phyloP scores from a whole-genome alignment of 2,329 filamentous ascomycete species.

The Penicillium sumatraense region DNA sequence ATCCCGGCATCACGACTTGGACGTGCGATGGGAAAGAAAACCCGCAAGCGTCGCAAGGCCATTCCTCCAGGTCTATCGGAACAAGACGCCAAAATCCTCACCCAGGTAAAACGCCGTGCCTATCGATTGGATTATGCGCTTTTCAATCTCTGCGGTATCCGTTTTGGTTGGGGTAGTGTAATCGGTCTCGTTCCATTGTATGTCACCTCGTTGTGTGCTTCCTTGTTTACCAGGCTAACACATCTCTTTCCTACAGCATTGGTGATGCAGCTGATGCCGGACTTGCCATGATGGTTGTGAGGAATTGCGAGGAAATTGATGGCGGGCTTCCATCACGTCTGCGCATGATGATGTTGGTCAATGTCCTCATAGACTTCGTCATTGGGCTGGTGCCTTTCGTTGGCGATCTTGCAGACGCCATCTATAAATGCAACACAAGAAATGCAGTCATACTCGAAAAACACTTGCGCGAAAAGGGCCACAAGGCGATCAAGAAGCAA shows the following conservation, averaged over 20 bases:
- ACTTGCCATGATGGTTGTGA: slow-evolving; percentile 76
- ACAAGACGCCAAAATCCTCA: slow-evolving; percentile 81
- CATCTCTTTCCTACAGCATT: slow-evolving; percentile 52
- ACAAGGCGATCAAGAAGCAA: slow-evolving; percentile 34
- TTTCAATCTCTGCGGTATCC: slow-evolving; percentile 78
- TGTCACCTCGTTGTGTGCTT: slow-evolving; percentile 46
- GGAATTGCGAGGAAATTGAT: slow-evolving; percentile 73
- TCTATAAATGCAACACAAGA: slow-evolving; percentile 54
- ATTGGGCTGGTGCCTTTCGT: slow-evolving; percentile 58
- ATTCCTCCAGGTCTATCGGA: slow-evolving; percentile 80
- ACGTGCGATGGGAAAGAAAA: slow-evolving; percentile 69
- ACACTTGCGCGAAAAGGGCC: slow-evolving; percentile 47
- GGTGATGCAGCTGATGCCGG: slow-evolving; percentile 77
- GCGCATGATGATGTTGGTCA: slow-evolving; percentile 75
- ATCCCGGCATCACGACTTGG: slow-evolving; percentile 74
- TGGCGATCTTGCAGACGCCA: slow-evolving; percentile 53
- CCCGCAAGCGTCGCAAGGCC: slow-evolving; percentile 83
- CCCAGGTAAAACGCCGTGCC: slow-evolving; percentile 81
- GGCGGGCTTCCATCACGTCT: slow-evolving; percentile 68
- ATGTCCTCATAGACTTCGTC: slow-evolving; percentile 62
- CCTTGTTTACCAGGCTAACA: slow-evolving; percentile 3
- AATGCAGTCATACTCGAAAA: slow-evolving; percentile 53
- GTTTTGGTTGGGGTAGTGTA: slow-evolving; percentile 87
- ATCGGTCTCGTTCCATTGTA: slow-evolving; percentile 83
- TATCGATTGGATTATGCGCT: slow-evolving; percentile 85